These are phyloP conservation scores for Dryas alaskensis DNA, from an alignment of 306 rosid species.

Conservation along the genomic window DNA sequence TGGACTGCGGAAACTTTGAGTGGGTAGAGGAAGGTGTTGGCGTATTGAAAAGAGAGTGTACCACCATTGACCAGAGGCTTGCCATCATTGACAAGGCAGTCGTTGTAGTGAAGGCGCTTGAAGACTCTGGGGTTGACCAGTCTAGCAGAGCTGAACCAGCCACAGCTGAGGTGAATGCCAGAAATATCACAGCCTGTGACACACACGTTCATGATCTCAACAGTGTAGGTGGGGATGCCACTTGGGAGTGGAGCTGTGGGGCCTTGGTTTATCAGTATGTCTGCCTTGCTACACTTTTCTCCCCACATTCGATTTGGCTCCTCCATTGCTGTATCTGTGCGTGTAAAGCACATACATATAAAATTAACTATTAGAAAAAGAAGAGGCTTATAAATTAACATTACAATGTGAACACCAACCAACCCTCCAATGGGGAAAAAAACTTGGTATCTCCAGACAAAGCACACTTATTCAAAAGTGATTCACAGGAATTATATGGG, in stretches of 20 bases:
- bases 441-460: constrained; percentile 27
- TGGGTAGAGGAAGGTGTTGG: constrained; percentile 67
- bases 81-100: constrained; percentile 85
- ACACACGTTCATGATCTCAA: constrained; percentile 71
- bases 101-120: constrained; percentile 72
- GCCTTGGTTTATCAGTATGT: constrained; percentile 69
- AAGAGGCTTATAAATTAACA: neutral
- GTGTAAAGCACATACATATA: constrained; percentile 9
- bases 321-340: constrained; percentile 31
- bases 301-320: constrained; percentile 76
- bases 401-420: neutral
- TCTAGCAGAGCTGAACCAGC: constrained; percentile 91
- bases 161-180: constrained; percentile 64
- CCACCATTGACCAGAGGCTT: constrained; percentile 57
- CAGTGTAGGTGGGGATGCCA: constrained; percentile 83
- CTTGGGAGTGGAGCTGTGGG: constrained; percentile 73
- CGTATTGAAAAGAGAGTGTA: constrained; percentile 64
- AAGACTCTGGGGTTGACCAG: constrained; percentile 77
- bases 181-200: constrained; percentile 69
- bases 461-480: constrained; percentile 30
- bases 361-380: neutral
- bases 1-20: constrained; percentile 75
- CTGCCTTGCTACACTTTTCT: constrained; percentile 61
- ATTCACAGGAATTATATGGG: constrained; percentile 25
- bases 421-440: constrained; percentile 12